These are phyloP conservation scores for Pseudohalonectria lignicola DNA, from an alignment of 2,329 filamentous ascomycete genomes.

Conservation along the genomic window DNA sequence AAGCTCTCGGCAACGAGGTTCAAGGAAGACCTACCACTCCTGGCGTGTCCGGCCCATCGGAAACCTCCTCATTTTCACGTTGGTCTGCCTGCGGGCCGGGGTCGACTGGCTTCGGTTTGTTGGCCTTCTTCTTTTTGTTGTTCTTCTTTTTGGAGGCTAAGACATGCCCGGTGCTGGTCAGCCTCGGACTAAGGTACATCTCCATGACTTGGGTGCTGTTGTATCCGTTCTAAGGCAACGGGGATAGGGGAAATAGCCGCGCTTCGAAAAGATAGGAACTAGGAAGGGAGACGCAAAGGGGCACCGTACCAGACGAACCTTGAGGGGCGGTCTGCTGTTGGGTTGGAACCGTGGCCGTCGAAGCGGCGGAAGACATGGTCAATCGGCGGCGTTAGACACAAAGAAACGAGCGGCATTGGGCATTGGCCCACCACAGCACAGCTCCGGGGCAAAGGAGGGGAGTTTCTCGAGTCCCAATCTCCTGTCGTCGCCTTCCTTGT, in stretches of 20 bases:
- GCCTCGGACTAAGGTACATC: too few species aligned
- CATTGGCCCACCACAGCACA: not conserved
- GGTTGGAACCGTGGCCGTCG: constrained; percentile 12
- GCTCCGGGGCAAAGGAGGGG: not conserved
- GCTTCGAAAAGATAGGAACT: too few species aligned
- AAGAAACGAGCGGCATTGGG: not conserved
- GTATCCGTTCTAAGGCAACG: too few species aligned
- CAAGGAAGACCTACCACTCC: constrained; percentile 14
- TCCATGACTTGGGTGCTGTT: too few species aligned
- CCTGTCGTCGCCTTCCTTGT: not conserved
- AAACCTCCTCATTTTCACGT: constrained; percentile 25
- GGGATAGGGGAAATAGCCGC: too few species aligned
- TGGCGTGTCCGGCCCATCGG: constrained; percentile 31
- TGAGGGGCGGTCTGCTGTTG: constrained; percentile 12
- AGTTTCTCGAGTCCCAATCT: not conserved
- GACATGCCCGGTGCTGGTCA: too few species aligned
- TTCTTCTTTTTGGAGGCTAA: constrained; percentile 40
- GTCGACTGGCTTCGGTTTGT: constrained; percentile 30
- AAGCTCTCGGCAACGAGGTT: not conserved
- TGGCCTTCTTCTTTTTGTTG: constrained; percentile 47
- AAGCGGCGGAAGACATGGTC: constrained; percentile 27
- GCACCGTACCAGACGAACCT: constrained; percentile 14
- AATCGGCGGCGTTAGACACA: constrained; percentile 2
- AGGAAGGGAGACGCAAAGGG: not conserved
- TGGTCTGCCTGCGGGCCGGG: constrained; percentile 10